A percentile compares a stretch with the other conserved stretches of the same genome.
Conservation (phyloP, 345 rosid species). For the Ceriops zippeliana region DNA sequence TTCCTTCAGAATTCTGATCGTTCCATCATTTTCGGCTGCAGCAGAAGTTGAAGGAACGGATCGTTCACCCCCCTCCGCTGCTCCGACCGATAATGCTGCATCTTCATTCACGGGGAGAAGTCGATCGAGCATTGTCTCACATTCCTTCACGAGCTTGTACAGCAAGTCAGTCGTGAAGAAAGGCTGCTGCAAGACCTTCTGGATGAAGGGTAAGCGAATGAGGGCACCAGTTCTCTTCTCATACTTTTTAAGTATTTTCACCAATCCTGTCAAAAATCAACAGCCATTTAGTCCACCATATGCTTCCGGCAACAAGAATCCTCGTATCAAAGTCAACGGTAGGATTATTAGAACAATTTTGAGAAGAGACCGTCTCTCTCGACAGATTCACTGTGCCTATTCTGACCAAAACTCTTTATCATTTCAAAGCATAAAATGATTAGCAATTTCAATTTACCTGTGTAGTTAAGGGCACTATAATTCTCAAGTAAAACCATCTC, state of each 20-base stretch:
- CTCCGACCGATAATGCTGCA: slow-evolving; percentile 22
- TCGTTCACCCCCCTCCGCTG: slow-evolving; percentile 21
- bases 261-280: slow-evolving; percentile 54
- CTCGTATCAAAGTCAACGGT: no score
- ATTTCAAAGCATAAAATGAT: no score
- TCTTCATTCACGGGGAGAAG: slow-evolving; percentile 45
- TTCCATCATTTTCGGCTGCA: slow-evolving; percentile 18
- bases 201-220: slow-evolving; percentile 85
- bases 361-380: no score
- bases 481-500: slow-evolving; percentile 95
- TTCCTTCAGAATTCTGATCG: slow-evolving; percentile 45
- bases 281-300: no score
- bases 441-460: slow-evolving; percentile 40
- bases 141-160: slow-evolving; percentile 75
- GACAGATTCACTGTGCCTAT: no score
- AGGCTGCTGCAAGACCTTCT: slow-evolving; percentile 88
- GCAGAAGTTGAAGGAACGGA: slow-evolving; percentile 35
- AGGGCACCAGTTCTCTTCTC: slow-evolving; percentile 93
- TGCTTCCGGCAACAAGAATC: no score
- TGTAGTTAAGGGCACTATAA: slow-evolving; percentile 94
- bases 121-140: slow-evolving; percentile 69
- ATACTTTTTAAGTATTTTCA: slow-evolving; percentile 88
- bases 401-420: no score
- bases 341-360: no score
- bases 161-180: slow-evolving; percentile 87